Evolutionary conservation across 495 filamentous ascomycete species (phyloP), one percentile per base, ranked within the genome.

Genomic region (Neurospora pannonica): DNA sequence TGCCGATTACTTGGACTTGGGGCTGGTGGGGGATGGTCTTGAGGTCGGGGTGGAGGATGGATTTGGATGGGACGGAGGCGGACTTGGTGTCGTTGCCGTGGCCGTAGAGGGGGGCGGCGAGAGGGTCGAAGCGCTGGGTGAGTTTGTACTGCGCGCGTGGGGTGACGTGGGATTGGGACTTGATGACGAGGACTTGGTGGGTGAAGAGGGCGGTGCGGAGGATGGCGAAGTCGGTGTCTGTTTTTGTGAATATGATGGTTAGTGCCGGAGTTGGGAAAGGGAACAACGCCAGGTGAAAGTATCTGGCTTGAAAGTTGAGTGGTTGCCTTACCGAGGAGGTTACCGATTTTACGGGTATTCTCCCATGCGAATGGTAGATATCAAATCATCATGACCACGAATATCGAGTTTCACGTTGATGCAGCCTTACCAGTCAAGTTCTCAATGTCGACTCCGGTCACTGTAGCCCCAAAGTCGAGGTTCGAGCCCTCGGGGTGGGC

Each of bases 21-120:
- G 91, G 91, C 78, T 94, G 91, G 80, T 92, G 91, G 0, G 92
- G 91, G 48, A 93, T 88, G 2, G 92, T 94, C 81, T 94, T 93
- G 19, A 93, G 85, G 76, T 94, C 92, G 1, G 92, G 91, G 77
- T 93, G 92, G 24, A 94, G 86, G 79, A 94, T 88, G 77, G 86
- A 89, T 60, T 90, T 87, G 77, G 91, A 90, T 69, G 82, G 82
- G 28, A 67, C 54, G 11, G 28, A 34, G 28, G 28, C 54, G 0
- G 24, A 31, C 78, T 92, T 90, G 76, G 91, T 83, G 21, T 90
- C 90, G 78, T 90, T 91, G 79, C 91, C 91, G 78, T 93, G 92
- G 54, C 92, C 92, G 82, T 94, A 94, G 24, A 84, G 87, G 1
- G 86, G 81, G 6, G 88, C 86, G 3, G 83, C 75, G 54, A 67